Conservation (phyloP, 768 basidiomycete species). For the Lyophyllum decastes region DNA sequence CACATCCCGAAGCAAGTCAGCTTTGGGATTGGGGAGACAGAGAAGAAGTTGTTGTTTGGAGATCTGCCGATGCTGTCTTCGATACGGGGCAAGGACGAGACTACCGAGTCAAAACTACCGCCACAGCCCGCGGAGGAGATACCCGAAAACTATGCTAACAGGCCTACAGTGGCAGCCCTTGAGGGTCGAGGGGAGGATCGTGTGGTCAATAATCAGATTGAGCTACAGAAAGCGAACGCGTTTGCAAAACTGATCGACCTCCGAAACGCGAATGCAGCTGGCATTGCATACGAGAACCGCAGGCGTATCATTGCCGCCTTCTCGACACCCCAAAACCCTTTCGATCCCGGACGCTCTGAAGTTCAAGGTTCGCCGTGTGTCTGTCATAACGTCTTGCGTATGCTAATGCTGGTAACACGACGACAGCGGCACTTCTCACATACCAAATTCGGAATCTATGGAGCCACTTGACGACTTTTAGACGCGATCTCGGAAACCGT, state of each 20-base stretch:
- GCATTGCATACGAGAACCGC: constrained; percentile 88
- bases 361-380: constrained; percentile 70
- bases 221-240: constrained; percentile 48
- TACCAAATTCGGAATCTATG: constrained; percentile 83
- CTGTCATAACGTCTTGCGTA: background rate
- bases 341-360: constrained; percentile 81
- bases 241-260: constrained; percentile 79
- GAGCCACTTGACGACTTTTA: constrained; percentile 67
- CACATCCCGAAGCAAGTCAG: constrained; percentile 53
- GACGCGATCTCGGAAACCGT: constrained; percentile 76
- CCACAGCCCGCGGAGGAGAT: background rate
- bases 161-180: constrained; percentile 7
- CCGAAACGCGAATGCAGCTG: constrained; percentile 82
- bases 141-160: background rate
- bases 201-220: constrained; percentile 27
- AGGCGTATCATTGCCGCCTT: constrained; percentile 78
- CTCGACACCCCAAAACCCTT: constrained; percentile 64
- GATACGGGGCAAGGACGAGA: constrained; percentile 25
- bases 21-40: constrained; percentile 64
- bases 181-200: background rate
- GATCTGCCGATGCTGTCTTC: constrained; percentile 58
- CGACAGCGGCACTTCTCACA: constrained; percentile 82
- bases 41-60: constrained; percentile 66
- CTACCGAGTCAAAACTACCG: background rate
- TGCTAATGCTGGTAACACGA: background rate